Evolutionary conservation across 2,329 filamentous ascomycete species (phyloP).

Genomic region (Sporothrix schenckii): DNA sequence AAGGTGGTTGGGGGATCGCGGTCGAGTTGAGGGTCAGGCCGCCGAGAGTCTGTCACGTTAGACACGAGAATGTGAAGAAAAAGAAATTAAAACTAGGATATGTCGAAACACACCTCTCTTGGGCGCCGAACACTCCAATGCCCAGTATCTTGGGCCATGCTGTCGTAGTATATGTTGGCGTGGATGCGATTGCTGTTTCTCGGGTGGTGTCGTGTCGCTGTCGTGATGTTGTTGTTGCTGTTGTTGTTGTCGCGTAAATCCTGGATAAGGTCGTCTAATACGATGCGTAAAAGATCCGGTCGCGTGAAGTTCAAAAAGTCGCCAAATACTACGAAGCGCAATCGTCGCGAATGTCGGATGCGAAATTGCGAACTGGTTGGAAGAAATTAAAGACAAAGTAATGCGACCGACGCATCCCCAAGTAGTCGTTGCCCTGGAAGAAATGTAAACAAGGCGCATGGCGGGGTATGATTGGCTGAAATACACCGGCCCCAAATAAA

Average conservation of each 20-base stretch:
- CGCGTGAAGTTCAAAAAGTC: neutral
- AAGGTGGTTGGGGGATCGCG: slow-evolving; percentile 85
- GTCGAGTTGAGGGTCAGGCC: slow-evolving; percentile 76
- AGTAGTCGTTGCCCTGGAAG: slow-evolving; percentile 31
- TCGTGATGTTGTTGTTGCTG: neutral
- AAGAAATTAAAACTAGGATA: slow-evolving; percentile 28
- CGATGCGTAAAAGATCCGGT: neutral
- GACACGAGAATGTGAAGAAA: neutral
- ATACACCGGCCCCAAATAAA: slow-evolving; percentile 1
- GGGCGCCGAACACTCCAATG: slow-evolving; percentile 90
- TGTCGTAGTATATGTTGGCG: slow-evolving; percentile 38
- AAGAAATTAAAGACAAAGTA: slow-evolving; percentile 25
- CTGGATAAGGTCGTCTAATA: neutral
- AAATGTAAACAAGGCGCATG: slow-evolving; percentile 37
- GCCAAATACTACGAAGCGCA: neutral
- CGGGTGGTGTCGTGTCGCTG: neutral
- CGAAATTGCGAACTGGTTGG: slow-evolving; percentile 21
- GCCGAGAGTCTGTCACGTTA: slow-evolving; percentile 71
- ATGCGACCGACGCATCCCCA: slow-evolving; percentile 18
- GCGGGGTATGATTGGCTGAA: slow-evolving; percentile 35
- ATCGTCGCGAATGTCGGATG: neutral
- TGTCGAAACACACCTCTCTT: slow-evolving; percentile 69
- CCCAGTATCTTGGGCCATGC: slow-evolving; percentile 84
- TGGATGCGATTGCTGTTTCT: neutral
- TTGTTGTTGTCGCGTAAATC: neutral